A percentile compares a stretch with the other conserved stretches of the same genome.
Conservation (phyloP, 176 grass and related monocot species). For the Zea luxurians region DNA sequence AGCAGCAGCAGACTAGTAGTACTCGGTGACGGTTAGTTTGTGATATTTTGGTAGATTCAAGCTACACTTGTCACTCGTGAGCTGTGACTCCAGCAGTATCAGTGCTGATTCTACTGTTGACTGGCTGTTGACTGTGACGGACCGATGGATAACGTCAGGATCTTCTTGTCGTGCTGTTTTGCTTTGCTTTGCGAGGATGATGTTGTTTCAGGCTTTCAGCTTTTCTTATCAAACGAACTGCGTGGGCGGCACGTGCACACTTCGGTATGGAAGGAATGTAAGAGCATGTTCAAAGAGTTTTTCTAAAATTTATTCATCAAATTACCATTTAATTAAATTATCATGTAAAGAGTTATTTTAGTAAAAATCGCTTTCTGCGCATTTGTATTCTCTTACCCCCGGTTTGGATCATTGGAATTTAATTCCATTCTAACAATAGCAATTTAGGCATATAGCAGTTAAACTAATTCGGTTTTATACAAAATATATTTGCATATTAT, state of each 20-base stretch:
- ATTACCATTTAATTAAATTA: too few relatives aligned
- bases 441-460: too few relatives aligned
- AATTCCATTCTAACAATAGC: too few relatives aligned
- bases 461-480: too few relatives aligned
- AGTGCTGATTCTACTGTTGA: neutral
- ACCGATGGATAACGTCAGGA: neutral
- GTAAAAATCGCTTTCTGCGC: too few relatives aligned
- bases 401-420: too few relatives aligned
- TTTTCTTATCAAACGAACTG: neutral
- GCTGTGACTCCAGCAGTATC: neutral
- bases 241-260: neutral
- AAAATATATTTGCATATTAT: too few relatives aligned
- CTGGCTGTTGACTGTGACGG: neutral
- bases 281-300: too few relatives aligned
- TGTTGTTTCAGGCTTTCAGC: neutral
- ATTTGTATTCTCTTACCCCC: too few relatives aligned
- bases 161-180: neutral
- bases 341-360: too few relatives aligned
- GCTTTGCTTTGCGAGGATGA: neutral
- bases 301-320: too few relatives aligned
- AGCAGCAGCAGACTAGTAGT: neutral
- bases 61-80: neutral
- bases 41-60: neutral
- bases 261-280: too few relatives aligned
- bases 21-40: neutral